Evolutionary conservation across 2,329 filamentous ascomycete species (phyloP), one percentile per base, ranked within the genome.

Genomic region (Fusarium concolor): DNA sequence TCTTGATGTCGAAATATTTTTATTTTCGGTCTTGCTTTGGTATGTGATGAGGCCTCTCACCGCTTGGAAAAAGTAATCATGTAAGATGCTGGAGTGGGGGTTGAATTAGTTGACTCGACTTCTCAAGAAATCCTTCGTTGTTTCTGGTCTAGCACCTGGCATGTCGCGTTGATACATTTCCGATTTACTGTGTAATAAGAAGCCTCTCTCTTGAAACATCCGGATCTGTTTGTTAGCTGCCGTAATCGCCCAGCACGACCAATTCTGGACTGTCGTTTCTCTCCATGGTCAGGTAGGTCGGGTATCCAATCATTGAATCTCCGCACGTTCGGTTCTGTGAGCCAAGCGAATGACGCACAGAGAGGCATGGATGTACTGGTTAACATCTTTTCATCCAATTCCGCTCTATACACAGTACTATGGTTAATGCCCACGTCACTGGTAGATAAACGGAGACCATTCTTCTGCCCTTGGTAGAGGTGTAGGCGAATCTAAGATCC

Each of bases 121-220:
- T 59, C 41, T 57, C 38, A 56, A 63, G 54, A 42, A 65, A 46
- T 51, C 51, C 38, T 39, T 43, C 50, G 31, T 28, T 53, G 18
- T 44, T 37, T 39, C 28, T 61, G 22, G 45, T 42, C 43, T 42
- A 43, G 45, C 46, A 42, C n/a, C 47, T 66, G 54, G 49, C 59
- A 42, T 57, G 14, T 17, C 14, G 31, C 7, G 12, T 33, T 17
- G 14, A 33, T 33, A 33, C 12, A 56, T 50, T 51, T 55, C 63
- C 47, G 31, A 65, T 63, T 62, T 56, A n/a, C n/a, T n/a, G n/a
- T n/a, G n/a, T n/a, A n/a, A n/a, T n/a, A 67, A 67, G 67, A 57
- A 58, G 54, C 41, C 33, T 50, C 49, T 35, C 11, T 62, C 24
- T 65, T 44, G 37, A 53, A 60, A 65, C 46, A 43, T 29, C 12